phyloP scores from a whole-genome alignment of 768 basidiomycete genomes.

The Lenzites betulinus region DNA sequence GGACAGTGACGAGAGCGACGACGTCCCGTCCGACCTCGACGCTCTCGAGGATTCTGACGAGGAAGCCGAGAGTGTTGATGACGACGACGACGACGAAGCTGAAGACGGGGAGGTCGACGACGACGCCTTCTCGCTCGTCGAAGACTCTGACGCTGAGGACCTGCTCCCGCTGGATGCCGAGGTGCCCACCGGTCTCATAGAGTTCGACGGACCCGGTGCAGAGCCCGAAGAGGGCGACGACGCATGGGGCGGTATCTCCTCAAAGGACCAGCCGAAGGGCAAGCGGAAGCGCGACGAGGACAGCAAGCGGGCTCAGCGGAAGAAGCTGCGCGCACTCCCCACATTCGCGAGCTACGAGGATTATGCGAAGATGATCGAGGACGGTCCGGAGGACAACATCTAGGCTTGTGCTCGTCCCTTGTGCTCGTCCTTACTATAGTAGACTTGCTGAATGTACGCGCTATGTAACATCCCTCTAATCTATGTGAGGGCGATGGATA shows the following conservation, averaged over 20 bases:
- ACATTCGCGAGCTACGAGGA: slow-evolving; percentile 90
- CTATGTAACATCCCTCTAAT: not conserved
- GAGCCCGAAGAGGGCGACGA: slow-evolving; percentile 45
- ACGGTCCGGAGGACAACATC: slow-evolving; percentile 68
- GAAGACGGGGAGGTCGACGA: slow-evolving; percentile 43
- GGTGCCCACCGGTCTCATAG: slow-evolving; percentile 56
- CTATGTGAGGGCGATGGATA: too few relatives aligned
- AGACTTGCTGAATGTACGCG: too few relatives aligned
- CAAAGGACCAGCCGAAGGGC: slow-evolving; percentile 28
- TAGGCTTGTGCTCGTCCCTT: too few relatives aligned
- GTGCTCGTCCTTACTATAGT: not conserved
- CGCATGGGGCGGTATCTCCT: slow-evolving; percentile 58
- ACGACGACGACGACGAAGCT: slow-evolving; percentile 31
- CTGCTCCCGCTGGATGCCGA: slow-evolving; percentile 60
- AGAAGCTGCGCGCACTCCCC: slow-evolving; percentile 68
- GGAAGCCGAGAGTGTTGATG: slow-evolving; percentile 11
- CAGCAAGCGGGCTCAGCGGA: slow-evolving; percentile 51
- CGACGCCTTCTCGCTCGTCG: slow-evolving; percentile 55
- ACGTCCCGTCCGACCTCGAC: slow-evolving; percentile 29
- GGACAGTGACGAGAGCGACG: slow-evolving; percentile 35
- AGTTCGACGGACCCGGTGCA: slow-evolving; percentile 57
- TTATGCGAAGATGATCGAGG: slow-evolving; percentile 83
- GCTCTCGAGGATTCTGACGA: slow-evolving; percentile 16
- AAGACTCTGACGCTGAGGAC: slow-evolving; percentile 73
- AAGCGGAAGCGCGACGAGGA: slow-evolving; percentile 49